Evolutionary conservation across 805 yeast species (phyloP).

Genomic region (Scheffersomyces ergatensis): DNA sequence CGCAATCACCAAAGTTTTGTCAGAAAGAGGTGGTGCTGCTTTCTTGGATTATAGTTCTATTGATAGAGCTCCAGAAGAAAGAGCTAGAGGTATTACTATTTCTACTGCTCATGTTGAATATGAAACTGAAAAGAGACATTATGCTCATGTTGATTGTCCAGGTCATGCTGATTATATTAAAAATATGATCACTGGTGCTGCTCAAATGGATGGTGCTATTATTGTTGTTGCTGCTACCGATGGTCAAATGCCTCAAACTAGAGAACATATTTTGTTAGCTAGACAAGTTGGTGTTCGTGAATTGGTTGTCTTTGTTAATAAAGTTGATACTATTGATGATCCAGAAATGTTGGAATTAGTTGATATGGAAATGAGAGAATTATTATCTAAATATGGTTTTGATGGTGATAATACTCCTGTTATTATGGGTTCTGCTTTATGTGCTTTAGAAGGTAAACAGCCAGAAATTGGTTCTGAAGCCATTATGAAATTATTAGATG

Average conservation of each 20-base stretch:
- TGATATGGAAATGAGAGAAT: slow-evolving; percentile 99
- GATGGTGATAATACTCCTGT: slow-evolving; percentile 99
- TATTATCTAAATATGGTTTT: slow-evolving; percentile 85
- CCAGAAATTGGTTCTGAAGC: slow-evolving; percentile 93
- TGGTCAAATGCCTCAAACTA: slow-evolving; percentile 99
- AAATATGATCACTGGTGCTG: slow-evolving; percentile 93
- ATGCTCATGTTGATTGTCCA: slow-evolving; percentile 98
- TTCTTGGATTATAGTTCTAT: slow-evolving; percentile 95
- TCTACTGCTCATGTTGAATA: slow-evolving; percentile 66
- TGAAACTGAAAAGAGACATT: slow-evolving; percentile 45
- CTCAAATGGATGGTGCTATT: slow-evolving; percentile 99
- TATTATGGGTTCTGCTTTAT: slow-evolving; percentile 96
- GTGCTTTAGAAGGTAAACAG: slow-evolving; percentile 85
- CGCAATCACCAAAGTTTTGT: slow-evolving; percentile 98
- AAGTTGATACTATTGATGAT: slow-evolving; percentile 96
- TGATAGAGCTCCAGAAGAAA: slow-evolving; percentile 95
- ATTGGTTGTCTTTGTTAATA: slow-evolving; percentile 96
- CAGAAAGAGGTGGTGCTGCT: slow-evolving; percentile 97
- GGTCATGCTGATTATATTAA: slow-evolving; percentile 99
- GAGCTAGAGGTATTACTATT: slow-evolving; percentile 96
- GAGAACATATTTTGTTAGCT: slow-evolving; percentile 97
- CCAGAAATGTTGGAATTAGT: slow-evolving; percentile 99
- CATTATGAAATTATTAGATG: slow-evolving; percentile 77
- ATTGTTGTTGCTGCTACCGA: slow-evolving; percentile 99
- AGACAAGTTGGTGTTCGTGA: slow-evolving; percentile 99